phyloP scores from a whole-genome alignment of 2,329 filamentous ascomycete genomes.

The Apiospora saccharicola region DNA sequence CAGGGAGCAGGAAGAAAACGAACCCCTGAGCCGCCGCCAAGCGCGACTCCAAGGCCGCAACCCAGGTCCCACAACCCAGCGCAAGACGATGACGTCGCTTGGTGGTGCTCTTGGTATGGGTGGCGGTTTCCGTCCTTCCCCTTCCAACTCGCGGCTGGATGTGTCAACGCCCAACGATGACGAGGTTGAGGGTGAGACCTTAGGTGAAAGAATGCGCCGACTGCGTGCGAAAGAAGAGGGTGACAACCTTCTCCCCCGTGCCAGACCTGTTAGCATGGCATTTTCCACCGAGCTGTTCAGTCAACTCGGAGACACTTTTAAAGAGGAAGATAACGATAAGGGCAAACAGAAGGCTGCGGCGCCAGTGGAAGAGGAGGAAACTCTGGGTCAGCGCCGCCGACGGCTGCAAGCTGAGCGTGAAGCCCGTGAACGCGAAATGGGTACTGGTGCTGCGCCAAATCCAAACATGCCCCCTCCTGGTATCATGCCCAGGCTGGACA shows the following conservation, averaged over 20 bases:
- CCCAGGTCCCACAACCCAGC: constrained; percentile 49
- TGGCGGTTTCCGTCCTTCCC: constrained; percentile 39
- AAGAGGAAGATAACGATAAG: constrained; percentile 46
- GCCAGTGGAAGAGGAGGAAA: constrained; percentile 70
- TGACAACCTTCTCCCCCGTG: constrained; percentile 55
- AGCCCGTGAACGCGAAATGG: constrained; percentile 65
- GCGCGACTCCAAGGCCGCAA: constrained; percentile 74
- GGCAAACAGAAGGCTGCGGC: constrained; percentile 39
- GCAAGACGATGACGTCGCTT: constrained; percentile 54
- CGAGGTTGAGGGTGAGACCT: constrained; percentile 69
- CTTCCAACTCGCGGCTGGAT: constrained; percentile 35
- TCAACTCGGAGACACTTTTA: constrained; percentile 63
- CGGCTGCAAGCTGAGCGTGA: constrained; percentile 75
- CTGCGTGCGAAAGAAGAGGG: constrained; percentile 65
- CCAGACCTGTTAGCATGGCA: constrained; percentile 67
- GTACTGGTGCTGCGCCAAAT: constrained; percentile 42
- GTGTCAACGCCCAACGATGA: constrained; percentile 49
- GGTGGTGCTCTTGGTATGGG: constrained; percentile 37
- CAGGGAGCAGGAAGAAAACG: constrained; percentile 88
- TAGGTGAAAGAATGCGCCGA: constrained; percentile 70
- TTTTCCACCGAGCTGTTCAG: constrained; percentile 75
- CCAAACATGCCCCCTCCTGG: constrained; percentile 20
- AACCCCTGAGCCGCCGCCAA: constrained; percentile 81
- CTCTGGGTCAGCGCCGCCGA: constrained; percentile 77
- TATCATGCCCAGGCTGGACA: constrained; percentile 53